A percentile compares a stretch with the other conserved stretches of the same genome.
Conservation (phyloP, 1,284 basidiomycete genomes). For the Ustilago bromivora region DNA sequence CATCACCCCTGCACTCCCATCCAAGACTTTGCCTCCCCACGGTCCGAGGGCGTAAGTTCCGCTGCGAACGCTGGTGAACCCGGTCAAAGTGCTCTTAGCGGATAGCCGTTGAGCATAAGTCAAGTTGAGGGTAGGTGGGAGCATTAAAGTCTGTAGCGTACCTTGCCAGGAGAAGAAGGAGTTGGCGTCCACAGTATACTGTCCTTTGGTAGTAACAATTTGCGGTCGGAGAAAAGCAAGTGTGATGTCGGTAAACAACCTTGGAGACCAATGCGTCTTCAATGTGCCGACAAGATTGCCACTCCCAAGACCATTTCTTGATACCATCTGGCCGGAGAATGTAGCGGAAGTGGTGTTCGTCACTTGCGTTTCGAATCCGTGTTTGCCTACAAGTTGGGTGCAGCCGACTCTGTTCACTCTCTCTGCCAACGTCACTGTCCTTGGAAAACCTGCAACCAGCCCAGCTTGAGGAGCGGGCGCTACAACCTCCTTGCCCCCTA, state of each 20-base stretch:
- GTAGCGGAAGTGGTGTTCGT: constrained; percentile 41
- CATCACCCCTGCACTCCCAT: constrained; percentile 14
- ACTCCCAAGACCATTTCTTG: constrained; percentile 70
- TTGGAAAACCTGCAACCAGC: constrained; percentile 75
- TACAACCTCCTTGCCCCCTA: constrained; percentile 74
- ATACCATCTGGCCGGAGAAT: constrained; percentile 70
- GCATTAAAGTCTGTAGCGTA: constrained; percentile 53
- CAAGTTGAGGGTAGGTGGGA: constrained; percentile 71
- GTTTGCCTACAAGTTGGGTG: constrained; percentile 64
- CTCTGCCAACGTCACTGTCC: constrained; percentile 40
- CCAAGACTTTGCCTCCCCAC: constrained; percentile 69
- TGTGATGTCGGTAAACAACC: constrained; percentile 70
- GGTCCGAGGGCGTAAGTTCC: constrained; percentile 71
- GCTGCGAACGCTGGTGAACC: constrained; percentile 68
- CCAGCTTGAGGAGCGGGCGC: constrained; percentile 73
- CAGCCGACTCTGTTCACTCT: constrained; percentile 49
- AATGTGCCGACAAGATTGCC: constrained; percentile 75
- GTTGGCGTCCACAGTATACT: constrained; percentile 71
- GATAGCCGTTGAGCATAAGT: constrained; percentile 71
- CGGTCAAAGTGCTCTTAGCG: constrained; percentile 52
- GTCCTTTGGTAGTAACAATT: constrained; percentile 70
- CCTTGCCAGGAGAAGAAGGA: constrained; percentile 70
- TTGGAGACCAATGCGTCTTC: constrained; percentile 77
- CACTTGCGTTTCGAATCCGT: constrained; percentile 65
- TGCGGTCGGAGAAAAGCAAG: constrained; percentile 72